Base-by-base conservation (phyloP, 139 green algal species). In the Micromonas pusilla region DNA sequence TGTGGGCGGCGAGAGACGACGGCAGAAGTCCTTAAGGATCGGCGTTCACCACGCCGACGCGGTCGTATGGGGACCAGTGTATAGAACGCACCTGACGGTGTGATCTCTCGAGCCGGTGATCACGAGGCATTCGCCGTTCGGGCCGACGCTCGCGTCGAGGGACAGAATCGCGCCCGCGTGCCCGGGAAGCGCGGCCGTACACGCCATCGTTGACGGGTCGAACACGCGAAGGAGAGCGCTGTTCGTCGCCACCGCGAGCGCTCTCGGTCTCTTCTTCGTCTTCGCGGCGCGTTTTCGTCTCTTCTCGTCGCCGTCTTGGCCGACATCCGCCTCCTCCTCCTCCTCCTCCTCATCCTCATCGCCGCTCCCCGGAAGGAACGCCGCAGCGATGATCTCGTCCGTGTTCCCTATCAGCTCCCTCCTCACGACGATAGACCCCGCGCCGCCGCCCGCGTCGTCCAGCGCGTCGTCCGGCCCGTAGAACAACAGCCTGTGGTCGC, bases 351-450 rank as follows among this genome's bases (percentile, higher is more conserved):
- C 4, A 4, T 6, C 20, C 25, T 31, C 63, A 2, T 70, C 63
- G 63, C 16, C 31, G 28, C 31, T 70, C 63, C 23, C n/a, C n/a
- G 31, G 31, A 1, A 62, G 34, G 26, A 97, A 91, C 1, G 86
- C 81, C 33, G 97, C 39, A 82, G 97, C 93, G 5, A 91, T 96
- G 23, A 98, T 87, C 80, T 97, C 91, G 57, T 96, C 93, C 25
- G 91, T 91, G 83, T 97, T 95, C 34, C 92, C 93, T 0, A 98
- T 84, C 38, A 97, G 85, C 84, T 97, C 88, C n/a, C 81, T 78
- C 1, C 57, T 66, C 28, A 95, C 68, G n/a, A 72, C 53, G 6
- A 83, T 38, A 25, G 20, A 3, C 13, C 37, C 30, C 38, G 9
- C 45, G 9, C 16, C 45, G 45, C 16, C 45, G 45, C 16, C 45